These are phyloP conservation scores for Lentithecium fluviatile DNA, from an alignment of 495 filamentous ascomycete species.

Conservation along the genomic window DNA sequence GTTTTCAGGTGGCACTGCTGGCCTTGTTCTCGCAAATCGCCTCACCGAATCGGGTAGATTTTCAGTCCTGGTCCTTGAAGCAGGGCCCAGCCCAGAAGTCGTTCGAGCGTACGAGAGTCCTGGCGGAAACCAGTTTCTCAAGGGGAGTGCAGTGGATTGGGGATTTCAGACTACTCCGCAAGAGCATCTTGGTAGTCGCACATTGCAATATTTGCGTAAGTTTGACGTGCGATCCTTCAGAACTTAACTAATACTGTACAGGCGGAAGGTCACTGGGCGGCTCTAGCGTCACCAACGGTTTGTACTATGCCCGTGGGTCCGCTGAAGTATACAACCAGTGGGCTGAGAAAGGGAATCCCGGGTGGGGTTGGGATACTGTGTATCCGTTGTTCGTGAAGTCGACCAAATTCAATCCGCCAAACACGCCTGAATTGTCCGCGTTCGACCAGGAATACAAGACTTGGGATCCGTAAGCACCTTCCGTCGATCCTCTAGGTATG, in stretches of 20 bases:
- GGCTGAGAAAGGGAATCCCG: slow-evolving; percentile 58
- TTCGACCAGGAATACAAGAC: too few species aligned
- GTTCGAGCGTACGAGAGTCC: slow-evolving; percentile 1
- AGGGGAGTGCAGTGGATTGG: background rate
- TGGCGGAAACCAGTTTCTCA: slow-evolving; percentile 9
- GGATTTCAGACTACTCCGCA: background rate
- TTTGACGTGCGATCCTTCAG: too few species aligned
- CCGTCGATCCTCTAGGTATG: too few species aligned
- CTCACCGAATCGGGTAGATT: background rate
- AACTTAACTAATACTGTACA: too few species aligned
- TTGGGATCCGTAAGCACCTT: too few species aligned
- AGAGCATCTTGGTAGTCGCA: too few species aligned
- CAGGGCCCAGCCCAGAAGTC: background rate
- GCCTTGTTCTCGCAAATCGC: slow-evolving; percentile 3
- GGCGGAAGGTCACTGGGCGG: background rate
- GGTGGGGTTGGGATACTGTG: slow-evolving; percentile 61
- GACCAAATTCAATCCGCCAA: slow-evolving; percentile 8
- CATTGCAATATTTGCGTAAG: too few species aligned
- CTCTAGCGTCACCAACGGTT: background rate
- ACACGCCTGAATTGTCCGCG: too few species aligned
- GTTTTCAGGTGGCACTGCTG: slow-evolving; percentile 15
- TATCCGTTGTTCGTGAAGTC: slow-evolving; percentile 53
- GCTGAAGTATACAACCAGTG: slow-evolving; percentile 52
- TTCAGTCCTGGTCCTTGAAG: slow-evolving; percentile 9
- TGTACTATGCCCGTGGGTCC: background rate